Evolutionary conservation across 2,329 filamentous ascomycete species (phyloP).

Genomic region (Juglanconis oblonga): DNA sequence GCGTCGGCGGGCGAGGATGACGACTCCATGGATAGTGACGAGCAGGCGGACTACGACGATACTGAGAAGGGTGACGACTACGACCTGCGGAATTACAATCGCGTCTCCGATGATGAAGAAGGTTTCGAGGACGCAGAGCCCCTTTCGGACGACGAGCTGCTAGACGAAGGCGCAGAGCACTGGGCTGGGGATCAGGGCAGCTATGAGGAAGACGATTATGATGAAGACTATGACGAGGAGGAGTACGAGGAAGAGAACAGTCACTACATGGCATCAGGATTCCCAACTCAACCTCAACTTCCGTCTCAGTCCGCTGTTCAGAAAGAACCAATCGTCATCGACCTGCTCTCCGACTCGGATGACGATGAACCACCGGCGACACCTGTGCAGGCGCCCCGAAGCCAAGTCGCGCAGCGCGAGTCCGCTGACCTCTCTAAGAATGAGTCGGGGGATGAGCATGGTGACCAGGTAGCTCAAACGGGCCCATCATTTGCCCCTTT

Average conservation of each 20-base stretch:
- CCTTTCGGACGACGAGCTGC: slow-evolving; percentile 16
- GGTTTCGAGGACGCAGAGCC: slow-evolving; percentile 18
- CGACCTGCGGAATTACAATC: slow-evolving; percentile 28
- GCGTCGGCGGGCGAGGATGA: slow-evolving; percentile 22
- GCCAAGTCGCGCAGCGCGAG: neutral
- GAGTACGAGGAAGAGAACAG: slow-evolving; percentile 19
- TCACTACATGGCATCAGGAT: neutral
- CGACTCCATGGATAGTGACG: slow-evolving; percentile 20
- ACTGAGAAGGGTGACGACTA: slow-evolving; percentile 29
- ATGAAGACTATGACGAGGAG: slow-evolving; percentile 27
- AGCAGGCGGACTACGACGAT: slow-evolving; percentile 28
- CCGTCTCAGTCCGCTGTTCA: slow-evolving; percentile 19
- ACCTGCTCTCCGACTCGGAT: slow-evolving; percentile 45
- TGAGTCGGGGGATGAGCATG: neutral
- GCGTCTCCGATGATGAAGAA: slow-evolving; percentile 28
- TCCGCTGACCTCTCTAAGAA: neutral
- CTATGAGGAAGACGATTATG: slow-evolving; percentile 21
- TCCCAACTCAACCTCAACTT: neutral
- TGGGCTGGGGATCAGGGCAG: slow-evolving; percentile 19
- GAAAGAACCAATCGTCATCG: slow-evolving; percentile 41
- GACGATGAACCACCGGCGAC: slow-evolving; percentile 27
- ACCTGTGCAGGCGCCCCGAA: neutral
- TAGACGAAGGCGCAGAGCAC: slow-evolving; percentile 20
- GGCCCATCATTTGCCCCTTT: neutral
- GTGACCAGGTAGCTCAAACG: neutral